Conservation (phyloP, 2,329 filamentous ascomycete species). For the Sclerotinia borealis region DNA sequence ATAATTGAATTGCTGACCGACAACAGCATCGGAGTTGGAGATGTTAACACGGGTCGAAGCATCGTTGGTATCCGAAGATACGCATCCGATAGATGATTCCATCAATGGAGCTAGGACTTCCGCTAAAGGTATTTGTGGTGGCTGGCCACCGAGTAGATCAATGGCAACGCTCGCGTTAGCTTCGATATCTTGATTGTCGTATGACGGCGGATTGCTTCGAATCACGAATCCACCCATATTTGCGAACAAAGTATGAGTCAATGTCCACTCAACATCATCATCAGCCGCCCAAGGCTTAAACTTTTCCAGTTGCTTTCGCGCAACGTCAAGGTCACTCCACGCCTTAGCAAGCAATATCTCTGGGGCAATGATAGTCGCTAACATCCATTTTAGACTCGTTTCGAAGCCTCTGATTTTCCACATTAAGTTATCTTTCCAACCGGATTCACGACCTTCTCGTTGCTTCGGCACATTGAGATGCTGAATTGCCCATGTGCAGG, state of each 20-base stretch:
- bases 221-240: slow-evolving; percentile 20
- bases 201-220: background rate
- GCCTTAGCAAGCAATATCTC: slow-evolving; percentile 14
- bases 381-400: slow-evolving; percentile 15
- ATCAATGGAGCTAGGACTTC: background rate
- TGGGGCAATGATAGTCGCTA: slow-evolving; percentile 12
- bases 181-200: background rate
- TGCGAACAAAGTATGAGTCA: slow-evolving; percentile 18
- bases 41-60: background rate
- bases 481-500: slow-evolving; percentile 19
- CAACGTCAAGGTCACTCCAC: slow-evolving; percentile 5
- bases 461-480: slow-evolving; percentile 23
- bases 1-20: background rate
- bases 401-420: background rate
- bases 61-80: background rate
- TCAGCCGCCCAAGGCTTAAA: slow-evolving; percentile 4
- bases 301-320: background rate
- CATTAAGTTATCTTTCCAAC: background rate
- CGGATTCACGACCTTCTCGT: background rate
- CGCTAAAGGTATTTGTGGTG: background rate
- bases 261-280: slow-evolving; percentile 15
- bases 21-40: background rate
- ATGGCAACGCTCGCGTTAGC: background rate
- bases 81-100: background rate
- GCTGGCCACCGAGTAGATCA: background rate